Percentiles rank a stretch among this genome's conserved stretches.
Evolutionary conservation across 2,329 filamentous ascomycete genomes (phyloP).

Genomic region (Pseudogymnoascus destructans): DNA sequence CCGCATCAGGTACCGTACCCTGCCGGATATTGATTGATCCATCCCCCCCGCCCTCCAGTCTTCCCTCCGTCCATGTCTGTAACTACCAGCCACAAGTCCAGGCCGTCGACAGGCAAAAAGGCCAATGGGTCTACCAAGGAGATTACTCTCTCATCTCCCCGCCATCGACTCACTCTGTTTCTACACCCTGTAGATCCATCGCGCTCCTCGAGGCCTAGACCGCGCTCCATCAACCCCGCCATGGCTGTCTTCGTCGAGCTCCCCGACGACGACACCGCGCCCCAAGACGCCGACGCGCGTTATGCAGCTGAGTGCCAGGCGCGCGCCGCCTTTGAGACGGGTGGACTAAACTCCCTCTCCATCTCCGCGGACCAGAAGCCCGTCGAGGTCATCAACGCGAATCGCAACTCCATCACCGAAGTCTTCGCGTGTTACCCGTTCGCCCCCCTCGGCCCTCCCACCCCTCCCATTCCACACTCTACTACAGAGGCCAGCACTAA

Average conservation of each 20-base stretch:
- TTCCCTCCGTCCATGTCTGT: background rate
- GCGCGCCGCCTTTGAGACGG: background rate
- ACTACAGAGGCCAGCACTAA: background rate
- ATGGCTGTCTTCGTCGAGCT: background rate
- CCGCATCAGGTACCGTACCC: background rate
- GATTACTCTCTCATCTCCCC: background rate
- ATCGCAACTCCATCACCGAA: background rate
- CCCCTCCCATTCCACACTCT: background rate
- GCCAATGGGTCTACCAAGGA: background rate
- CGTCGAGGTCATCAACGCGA: background rate
- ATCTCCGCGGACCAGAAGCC: background rate
- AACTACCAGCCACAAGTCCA: background rate
- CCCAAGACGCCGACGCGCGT: background rate
- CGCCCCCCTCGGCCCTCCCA: background rate
- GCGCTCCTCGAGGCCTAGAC: background rate
- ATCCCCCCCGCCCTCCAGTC: background rate
- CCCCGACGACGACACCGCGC: background rate
- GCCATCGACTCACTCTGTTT: background rate
- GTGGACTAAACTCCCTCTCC: background rate
- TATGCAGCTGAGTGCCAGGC: background rate
- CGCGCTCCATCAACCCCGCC: background rate
- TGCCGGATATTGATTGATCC: background rate
- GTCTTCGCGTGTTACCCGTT: background rate
- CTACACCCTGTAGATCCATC: background rate
- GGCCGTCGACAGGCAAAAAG: background rate